Conservation (phyloP, 352 stramenopile genomes). For the Poterioochromonas sp. region DNA sequence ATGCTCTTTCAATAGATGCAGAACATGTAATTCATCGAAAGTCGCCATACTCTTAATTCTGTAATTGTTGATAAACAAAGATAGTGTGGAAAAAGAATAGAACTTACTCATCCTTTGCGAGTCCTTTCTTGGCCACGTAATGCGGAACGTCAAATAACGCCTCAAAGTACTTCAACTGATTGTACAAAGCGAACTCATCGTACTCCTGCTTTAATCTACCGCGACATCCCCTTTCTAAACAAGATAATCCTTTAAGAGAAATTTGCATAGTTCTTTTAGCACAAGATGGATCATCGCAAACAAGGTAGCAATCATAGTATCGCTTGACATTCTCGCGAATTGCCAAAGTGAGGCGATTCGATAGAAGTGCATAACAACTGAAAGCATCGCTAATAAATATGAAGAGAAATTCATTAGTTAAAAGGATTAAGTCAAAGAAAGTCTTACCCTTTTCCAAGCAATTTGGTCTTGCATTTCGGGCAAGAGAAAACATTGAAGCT, state of each 20-base stretch:
- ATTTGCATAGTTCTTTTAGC: conserved; percentile 85
- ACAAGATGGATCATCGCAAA: conserved; percentile 89
- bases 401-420: neutral
- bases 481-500: too few species aligned
- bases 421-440: too few species aligned
- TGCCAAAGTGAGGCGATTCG: conserved; percentile 65
- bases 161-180: conserved; percentile 92
- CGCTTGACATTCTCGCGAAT: conserved; percentile 63
- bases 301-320: conserved; percentile 76
- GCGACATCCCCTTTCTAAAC: conserved; percentile 77
- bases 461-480: too few species aligned
- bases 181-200: neutral
- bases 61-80: conserved; percentile 27
- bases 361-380: conserved; percentile 61
- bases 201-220: conserved; percentile 56
- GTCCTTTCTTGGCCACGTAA: conserved; percentile 67
- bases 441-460: too few species aligned
- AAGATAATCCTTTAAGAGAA: conserved; percentile 82
- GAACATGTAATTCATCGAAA: conserved; percentile 57
- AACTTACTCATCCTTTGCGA: neutral
- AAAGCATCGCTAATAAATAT: conserved; percentile 50
- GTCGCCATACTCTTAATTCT: conserved; percentile 32
- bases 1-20: conserved; percentile 65
- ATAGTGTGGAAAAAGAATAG: neutral
- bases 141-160: conserved; percentile 85